Base-by-base conservation (phyloP, 2,329 filamentous ascomycete species). In the Diplodia intermedia region DNA sequence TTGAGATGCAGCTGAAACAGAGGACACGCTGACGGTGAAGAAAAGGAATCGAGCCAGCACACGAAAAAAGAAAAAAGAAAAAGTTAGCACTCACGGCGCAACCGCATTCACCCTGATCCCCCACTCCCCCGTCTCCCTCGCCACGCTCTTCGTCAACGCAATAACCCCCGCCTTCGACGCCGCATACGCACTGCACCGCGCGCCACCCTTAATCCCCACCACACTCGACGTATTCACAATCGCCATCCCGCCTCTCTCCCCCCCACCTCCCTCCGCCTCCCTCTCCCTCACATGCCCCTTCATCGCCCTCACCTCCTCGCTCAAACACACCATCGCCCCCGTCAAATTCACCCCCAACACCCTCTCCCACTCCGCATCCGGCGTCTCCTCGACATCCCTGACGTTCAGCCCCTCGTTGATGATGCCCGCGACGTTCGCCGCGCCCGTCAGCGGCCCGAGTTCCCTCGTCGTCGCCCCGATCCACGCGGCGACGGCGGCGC, bases 401-500 rank as follows among this genome's bases (percentile, higher is more conserved):
- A 73, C 68, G 31, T 73, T 74, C 68, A 71, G 71, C 20, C 73
- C 72, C 18, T 69, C 71, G 1, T 78, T 77, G 38, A 79, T 75
- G 11, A 79, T 73, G 1, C 79, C 79, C 0, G 86, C 86, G 9
- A 86, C 80, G 66, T 89, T 88, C 12, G 83, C 85, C 23, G 85
- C 84, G 4, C 85, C 83, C 71, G 87, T 83, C 9, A 88, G 80
- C 63, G 81, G 81, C 4, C 86, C 86, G 65, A 85, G 85, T 38
- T 78, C 78, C n/a, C 78, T 71, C n/a, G 87, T 72, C 5, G 75
- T 76, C 1, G 69, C 74, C 12, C 82, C 80, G 57, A 86, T 81
- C 85, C 85, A 87, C 23, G 72, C 72, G 36, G 88, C 83, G 11
- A 87, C 85, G 33, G 85, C 66, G 5, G 75, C 72, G 60, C 80